These are phyloP conservation scores for Kingdonia uniflora DNA, from an alignment of 164 flowering plant genomes.

Conservation along the genomic window DNA sequence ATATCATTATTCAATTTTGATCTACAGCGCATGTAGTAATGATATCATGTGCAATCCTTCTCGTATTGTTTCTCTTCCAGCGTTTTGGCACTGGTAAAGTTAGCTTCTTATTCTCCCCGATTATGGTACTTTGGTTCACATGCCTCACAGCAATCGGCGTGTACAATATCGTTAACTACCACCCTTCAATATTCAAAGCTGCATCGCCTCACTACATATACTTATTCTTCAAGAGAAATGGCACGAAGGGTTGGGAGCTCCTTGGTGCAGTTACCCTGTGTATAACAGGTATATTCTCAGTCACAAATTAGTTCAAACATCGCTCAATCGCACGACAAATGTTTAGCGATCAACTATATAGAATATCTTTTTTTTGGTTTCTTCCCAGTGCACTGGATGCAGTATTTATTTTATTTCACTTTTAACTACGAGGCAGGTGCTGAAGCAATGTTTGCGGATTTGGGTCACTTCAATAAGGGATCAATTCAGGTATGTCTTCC, in stretches of 20 bases:
- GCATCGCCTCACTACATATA: background rate
- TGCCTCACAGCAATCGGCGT: background rate
- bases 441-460: constrained; percentile 19
- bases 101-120: background rate
- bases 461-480: constrained; percentile 15
- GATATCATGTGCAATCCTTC: background rate
- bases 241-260: background rate
- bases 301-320: too few species aligned
- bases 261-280: background rate
- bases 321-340: too few species aligned
- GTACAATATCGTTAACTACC: background rate
- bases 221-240: background rate
- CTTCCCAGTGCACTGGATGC: background rate
- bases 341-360: too few species aligned
- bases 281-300: too few species aligned
- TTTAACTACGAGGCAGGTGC: background rate
- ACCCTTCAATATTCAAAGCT: background rate
- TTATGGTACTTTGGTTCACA: constrained; percentile 1
- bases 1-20: background rate
- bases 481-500: constrained; percentile 9
- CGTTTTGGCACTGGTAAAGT: background rate
- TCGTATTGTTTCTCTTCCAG: background rate
- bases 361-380: too few species aligned
- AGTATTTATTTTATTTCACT: background rate
- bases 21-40: background rate